These are phyloP conservation scores for Aschersonia sp. DNA, from an alignment of 2,329 filamentous ascomycete species.

Conservation along the genomic window DNA sequence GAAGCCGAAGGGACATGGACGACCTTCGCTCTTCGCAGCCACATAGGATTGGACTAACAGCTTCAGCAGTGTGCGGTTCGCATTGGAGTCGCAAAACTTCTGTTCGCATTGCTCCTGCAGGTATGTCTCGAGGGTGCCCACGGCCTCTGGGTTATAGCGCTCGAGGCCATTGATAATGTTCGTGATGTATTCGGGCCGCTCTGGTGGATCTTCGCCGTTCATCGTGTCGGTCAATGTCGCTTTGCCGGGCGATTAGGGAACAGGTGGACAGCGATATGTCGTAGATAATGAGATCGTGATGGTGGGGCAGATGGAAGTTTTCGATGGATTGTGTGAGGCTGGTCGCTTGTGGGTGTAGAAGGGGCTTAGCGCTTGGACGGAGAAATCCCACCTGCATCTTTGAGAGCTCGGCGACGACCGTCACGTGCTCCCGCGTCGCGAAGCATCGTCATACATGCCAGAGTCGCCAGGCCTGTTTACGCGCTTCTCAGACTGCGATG, in stretches of 20 bases:
- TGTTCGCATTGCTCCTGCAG: conserved; percentile 89
- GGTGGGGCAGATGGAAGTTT: conserved; percentile 28
- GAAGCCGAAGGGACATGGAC: neutral
- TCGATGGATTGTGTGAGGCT: conserved; percentile 23
- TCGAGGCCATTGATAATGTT: conserved; percentile 93
- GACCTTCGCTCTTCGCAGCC: too few relatives aligned
- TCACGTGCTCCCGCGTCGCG: conserved; percentile 19
- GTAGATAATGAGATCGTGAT: conserved; percentile 17
- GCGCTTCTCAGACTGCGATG: neutral
- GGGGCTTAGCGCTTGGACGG: conserved; percentile 16
- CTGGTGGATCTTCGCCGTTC: conserved; percentile 73
- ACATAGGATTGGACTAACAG: conserved; percentile 53
- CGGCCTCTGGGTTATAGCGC: conserved; percentile 96
- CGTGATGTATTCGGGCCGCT: conserved; percentile 84
- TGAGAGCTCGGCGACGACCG: neutral
- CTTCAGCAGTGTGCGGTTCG: conserved; percentile 90
- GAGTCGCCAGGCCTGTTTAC: too few relatives aligned
- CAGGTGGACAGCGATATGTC: conserved; percentile 8
- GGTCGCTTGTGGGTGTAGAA: conserved; percentile 23
- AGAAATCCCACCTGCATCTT: too few relatives aligned
- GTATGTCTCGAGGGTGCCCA: conserved; percentile 85
- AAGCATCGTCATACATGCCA: conserved; percentile 15
- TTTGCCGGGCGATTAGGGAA: conserved; percentile 1
- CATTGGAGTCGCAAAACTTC: conserved; percentile 88
- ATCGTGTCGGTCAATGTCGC: conserved; percentile 22